A percentile compares a stretch with the other conserved stretches of the same genome.
Conservation (phyloP, 1,284 basidiomycete species). For the Cryptococcus depauperatus region DNA sequence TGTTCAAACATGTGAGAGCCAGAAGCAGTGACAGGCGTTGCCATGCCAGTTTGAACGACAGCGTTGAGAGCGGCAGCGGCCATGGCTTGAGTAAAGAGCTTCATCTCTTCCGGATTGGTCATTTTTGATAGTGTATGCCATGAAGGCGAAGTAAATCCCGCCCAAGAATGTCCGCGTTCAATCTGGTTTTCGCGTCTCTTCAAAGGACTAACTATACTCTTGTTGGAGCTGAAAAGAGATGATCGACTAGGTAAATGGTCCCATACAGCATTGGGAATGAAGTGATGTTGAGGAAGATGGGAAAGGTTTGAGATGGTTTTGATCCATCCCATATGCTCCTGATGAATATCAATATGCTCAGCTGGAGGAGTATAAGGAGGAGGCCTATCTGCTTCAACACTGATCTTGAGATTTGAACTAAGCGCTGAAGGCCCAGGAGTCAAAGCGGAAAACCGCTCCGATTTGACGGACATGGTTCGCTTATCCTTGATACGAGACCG, state of each 20-base stretch:
- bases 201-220: background rate
- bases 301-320: constrained; percentile 35
- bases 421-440: constrained; percentile 7
- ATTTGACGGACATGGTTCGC: constrained; percentile 2
- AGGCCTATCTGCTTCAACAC: constrained; percentile 20
- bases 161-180: constrained; percentile 24
- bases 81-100: constrained; percentile 41
- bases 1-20: background rate
- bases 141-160: constrained; percentile 36
- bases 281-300: constrained; percentile 12
- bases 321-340: constrained; percentile 32
- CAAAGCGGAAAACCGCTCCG: background rate
- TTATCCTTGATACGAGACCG: constrained; percentile 16
- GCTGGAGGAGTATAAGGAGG: constrained; percentile 33
- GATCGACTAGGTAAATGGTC: constrained; percentile 22
- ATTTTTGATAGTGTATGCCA: constrained; percentile 39
- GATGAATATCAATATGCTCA: constrained; percentile 6
- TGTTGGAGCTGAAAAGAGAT: constrained; percentile 11
- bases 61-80: constrained; percentile 40
- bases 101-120: constrained; percentile 39
- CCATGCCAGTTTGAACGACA: constrained; percentile 35
- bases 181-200: background rate
- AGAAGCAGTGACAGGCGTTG: constrained; percentile 12
- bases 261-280: constrained; percentile 33
- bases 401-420: constrained; percentile 5